Base-by-base conservation (phyloP, 352 stramenopile genomes). In the Plasmopara muralis region DNA sequence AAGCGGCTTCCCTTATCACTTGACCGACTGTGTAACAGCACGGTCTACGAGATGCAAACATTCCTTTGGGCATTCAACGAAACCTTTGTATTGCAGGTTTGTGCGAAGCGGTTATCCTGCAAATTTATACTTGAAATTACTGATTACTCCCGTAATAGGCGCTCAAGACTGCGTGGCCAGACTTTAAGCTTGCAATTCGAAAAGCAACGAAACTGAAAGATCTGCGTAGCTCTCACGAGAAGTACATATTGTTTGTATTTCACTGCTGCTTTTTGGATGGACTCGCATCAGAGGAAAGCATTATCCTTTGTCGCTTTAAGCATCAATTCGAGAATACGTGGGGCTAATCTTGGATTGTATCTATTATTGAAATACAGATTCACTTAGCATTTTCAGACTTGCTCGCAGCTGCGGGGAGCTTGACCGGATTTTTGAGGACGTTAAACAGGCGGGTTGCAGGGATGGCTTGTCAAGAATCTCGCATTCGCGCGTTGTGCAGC, bases 61-160 rank as follows among this genome's bases (percentile, higher is more conserved):
- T 53, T 78, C 8, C 54, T 83, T 1, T 35, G 48, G 44, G 71
- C 66, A 31, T 78, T 81, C 43, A 80, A 74, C 38, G 71, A 76
- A 48, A 60, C 62, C 25, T 81, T 85, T 50, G 57, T 58, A 14
- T 70, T 64, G 12, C 68, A 70, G 55, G 71, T 82, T 55, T 9
- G 50, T 41, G 31, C 31, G 3, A 25, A 25, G 20, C 20, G 20
- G 20, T 25, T 25, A 25, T 25, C 20, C 20, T 25, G 20, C 20
- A 25, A 3, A 25, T 25, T 25, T 25, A 3, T 25, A 25, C 20
- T 25, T 25, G 1, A 3, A 25, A 25, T 3, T 25, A 25, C 3
- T 25, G 20, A 25, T 25, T 25, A 25, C 3, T 35, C 7, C 31
- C 16, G 3, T 13, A 18, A 29, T 53, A 83, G 73, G 63, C 79